phyloP scores from a whole-genome alignment of 2,329 filamentous ascomycete species.

The Rutstroemia sp. region DNA sequence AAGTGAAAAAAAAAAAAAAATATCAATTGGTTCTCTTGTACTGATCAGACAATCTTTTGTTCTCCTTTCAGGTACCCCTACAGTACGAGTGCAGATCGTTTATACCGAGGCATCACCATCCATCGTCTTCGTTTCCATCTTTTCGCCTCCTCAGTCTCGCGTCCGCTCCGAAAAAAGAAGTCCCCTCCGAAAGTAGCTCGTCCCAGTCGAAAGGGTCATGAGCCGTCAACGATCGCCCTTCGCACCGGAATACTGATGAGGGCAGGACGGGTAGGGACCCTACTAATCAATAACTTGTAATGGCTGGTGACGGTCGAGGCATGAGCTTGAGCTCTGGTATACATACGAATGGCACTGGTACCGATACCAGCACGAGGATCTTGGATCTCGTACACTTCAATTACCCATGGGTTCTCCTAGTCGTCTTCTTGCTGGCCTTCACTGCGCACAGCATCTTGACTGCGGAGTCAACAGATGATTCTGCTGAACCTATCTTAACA shows the following conservation, averaged over 20 bases:
- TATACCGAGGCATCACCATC: slow-evolving; percentile 4
- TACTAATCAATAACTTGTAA: slow-evolving; percentile 22
- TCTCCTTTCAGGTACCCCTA: slow-evolving; percentile 1
- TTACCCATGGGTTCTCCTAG: slow-evolving; percentile 56
- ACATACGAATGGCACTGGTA: slow-evolving; percentile 13
- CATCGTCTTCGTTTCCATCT: neutral
- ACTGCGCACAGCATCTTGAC: slow-evolving; percentile 51
- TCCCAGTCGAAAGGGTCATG: slow-evolving; percentile 9
- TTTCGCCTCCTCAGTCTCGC: neutral
- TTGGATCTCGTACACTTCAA: slow-evolving; percentile 32
- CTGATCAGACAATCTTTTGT: slow-evolving; percentile 4
- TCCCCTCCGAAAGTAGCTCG: neutral
- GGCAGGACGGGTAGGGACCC: slow-evolving; percentile 21
- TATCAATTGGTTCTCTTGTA: neutral
- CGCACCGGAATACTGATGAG: slow-evolving; percentile 24
- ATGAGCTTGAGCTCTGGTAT: slow-evolving; percentile 17
- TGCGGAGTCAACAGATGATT: slow-evolving; percentile 33
- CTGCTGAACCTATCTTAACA: slow-evolving; percentile 37
- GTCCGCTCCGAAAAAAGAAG: neutral
- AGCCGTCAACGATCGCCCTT: slow-evolving; percentile 17
- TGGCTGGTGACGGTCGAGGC: slow-evolving; percentile 23
- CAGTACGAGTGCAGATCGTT: neutral
- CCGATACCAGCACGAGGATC: slow-evolving; percentile 12
- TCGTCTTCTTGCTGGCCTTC: slow-evolving; percentile 57
- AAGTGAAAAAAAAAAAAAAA: neutral